A percentile compares a stretch with the other conserved stretches of the same genome.
These are phyloP conservation scores for Jacaranda mimosifolia DNA, from an alignment of 257 asterid species.

Conservation along the genomic window DNA sequence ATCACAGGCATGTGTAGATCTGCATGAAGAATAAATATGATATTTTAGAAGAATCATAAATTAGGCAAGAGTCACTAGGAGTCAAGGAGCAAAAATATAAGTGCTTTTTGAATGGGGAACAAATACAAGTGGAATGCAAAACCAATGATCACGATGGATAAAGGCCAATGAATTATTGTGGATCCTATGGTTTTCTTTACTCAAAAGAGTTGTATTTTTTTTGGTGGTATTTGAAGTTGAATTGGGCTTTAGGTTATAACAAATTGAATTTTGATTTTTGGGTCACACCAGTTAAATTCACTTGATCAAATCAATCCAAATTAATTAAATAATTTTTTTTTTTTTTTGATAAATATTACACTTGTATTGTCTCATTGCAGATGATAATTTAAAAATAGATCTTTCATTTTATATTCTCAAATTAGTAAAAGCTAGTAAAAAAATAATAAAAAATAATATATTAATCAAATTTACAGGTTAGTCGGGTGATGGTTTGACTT, in stretches of 20 bases:
- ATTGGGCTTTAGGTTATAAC: neutral
- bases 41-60: neutral
- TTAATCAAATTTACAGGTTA: too few relatives aligned
- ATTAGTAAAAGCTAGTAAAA: too few relatives aligned
- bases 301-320: too few relatives aligned
- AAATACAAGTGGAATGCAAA: conserved; percentile 28
- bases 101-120: conserved; percentile 32
- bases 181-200: conserved; percentile 6
- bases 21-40: neutral
- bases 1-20: neutral
- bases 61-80: conserved; percentile 15
- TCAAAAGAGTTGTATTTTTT: neutral
- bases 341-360: too few relatives aligned
- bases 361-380: too few relatives aligned
- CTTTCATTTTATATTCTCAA: too few relatives aligned
- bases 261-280: too few relatives aligned
- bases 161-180: conserved; percentile 23
- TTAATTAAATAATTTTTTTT: too few relatives aligned
- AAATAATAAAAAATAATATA: too few relatives aligned
- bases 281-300: too few relatives aligned
- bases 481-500: too few relatives aligned
- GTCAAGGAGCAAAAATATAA: neutral
- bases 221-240: neutral
- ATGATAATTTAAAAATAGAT: too few relatives aligned
- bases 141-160: neutral